phyloP scores from a whole-genome alignment of 257 asterid species.

The Solanum ossicruentum region DNA sequence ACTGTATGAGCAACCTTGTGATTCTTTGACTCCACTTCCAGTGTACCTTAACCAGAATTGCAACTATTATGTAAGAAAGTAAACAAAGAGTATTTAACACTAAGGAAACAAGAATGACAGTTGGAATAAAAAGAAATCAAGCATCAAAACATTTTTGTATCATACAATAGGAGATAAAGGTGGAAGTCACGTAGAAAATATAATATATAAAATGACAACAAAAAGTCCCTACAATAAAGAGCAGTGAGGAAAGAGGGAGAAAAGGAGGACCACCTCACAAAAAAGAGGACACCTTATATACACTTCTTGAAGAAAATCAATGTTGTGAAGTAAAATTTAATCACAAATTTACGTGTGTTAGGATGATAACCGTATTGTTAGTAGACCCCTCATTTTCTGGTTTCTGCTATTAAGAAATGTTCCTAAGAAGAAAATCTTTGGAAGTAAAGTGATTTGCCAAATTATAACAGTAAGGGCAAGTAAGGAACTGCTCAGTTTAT shows the following conservation, averaged over 20 bases:
- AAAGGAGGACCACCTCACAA: neutral
- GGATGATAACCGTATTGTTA: neutral
- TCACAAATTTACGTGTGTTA: neutral
- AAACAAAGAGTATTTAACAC: neutral
- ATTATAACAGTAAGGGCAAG: neutral
- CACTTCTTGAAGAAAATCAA: neutral
- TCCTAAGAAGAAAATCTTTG: neutral
- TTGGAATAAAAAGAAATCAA: neutral
- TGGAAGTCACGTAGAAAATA: neutral
- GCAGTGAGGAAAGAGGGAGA: neutral
- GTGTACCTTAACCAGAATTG: slow-evolving; percentile 51
- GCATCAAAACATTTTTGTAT: neutral
- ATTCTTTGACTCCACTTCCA: slow-evolving; percentile 99
- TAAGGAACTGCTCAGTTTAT: neutral
- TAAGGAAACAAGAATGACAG: neutral
- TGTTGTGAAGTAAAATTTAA: neutral
- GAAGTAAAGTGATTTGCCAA: neutral
- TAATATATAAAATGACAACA: neutral
- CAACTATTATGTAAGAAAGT: neutral
- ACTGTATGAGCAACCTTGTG: slow-evolving; percentile 86
- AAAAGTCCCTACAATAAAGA: neutral
- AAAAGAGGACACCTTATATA: neutral
- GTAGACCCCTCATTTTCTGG: neutral
- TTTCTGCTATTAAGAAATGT: neutral
- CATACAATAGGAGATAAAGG: neutral